These are phyloP conservation scores for Glebionis coronaria DNA, from an alignment of 129 eudicot species.

Conservation along the genomic window DNA sequence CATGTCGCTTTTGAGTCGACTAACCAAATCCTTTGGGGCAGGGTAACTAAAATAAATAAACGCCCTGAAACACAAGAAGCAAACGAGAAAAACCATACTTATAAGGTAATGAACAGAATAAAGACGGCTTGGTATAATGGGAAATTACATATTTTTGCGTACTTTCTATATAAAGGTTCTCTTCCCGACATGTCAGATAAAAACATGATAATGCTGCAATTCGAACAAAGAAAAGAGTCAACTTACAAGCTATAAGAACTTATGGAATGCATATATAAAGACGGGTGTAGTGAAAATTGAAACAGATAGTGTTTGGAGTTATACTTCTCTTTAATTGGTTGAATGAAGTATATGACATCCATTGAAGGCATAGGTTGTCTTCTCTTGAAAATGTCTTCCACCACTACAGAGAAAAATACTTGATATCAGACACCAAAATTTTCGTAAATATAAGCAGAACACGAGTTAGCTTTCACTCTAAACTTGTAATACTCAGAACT, in stretches of 20 bases:
- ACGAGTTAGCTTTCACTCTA: too few relatives aligned
- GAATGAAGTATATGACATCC: constrained; percentile 90
- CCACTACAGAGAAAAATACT: constrained; percentile 55
- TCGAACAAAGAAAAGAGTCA: constrained; percentile 17
- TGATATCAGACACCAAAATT: background rate
- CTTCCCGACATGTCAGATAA: constrained; percentile 99
- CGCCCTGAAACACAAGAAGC: constrained; percentile 58
- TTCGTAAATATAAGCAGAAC: too few relatives aligned
- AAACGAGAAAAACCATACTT: constrained; percentile 7
- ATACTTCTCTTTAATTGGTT: constrained; percentile 91
- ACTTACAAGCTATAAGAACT: background rate
- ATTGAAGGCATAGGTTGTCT: constrained; percentile 91
- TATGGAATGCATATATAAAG: background rate
- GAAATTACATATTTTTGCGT: constrained; percentile 26
- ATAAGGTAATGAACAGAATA: constrained; percentile 9
- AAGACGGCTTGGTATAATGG: constrained; percentile 1
- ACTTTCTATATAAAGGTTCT: constrained; percentile 94
- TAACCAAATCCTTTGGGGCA: constrained; percentile 62
- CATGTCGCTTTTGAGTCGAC: constrained; percentile 64
- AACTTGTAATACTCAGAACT: too few relatives aligned
- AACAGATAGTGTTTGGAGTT: background rate
- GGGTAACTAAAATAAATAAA: constrained; percentile 78
- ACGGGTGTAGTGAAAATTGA: constrained; percentile 1
- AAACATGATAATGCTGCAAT: constrained; percentile 90
- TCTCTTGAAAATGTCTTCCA: constrained; percentile 92